Conservation (phyloP, 2,329 filamentous ascomycete species). For the Lecanicillium sp. region DNA sequence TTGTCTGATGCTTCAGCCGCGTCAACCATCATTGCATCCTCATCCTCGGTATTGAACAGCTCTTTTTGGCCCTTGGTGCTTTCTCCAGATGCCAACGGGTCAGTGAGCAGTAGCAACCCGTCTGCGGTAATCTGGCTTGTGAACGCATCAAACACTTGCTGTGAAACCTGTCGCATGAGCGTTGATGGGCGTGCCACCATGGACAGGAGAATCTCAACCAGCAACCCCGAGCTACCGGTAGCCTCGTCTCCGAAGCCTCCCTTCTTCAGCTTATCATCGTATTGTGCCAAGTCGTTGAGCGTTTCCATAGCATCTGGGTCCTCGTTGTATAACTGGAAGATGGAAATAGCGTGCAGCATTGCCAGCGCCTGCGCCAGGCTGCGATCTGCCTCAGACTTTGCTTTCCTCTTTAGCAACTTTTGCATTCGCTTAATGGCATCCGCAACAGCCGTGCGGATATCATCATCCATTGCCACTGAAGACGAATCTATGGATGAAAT, state of each 20-base stretch:
- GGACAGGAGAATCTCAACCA: slow-evolving; percentile 84
- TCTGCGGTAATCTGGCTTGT: slow-evolving; percentile 64
- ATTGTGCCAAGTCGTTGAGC: slow-evolving; percentile 71
- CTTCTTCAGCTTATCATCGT: slow-evolving; percentile 57
- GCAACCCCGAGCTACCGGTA: slow-evolving; percentile 54
- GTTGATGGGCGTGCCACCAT: slow-evolving; percentile 80
- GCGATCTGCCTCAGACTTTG: slow-evolving; percentile 26
- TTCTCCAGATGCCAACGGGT: slow-evolving; percentile 72
- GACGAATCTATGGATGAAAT: slow-evolving; percentile 44
- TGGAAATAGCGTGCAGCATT: slow-evolving; percentile 73
- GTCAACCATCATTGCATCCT: slow-evolving; percentile 48
- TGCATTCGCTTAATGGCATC: slow-evolving; percentile 44
- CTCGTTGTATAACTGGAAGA: slow-evolving; percentile 85
- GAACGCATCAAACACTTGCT: slow-evolving; percentile 82
- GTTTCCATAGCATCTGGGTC: slow-evolving; percentile 79
- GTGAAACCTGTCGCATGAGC: slow-evolving; percentile 76
- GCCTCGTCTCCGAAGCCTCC: slow-evolving; percentile 36
- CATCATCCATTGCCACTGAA: slow-evolving; percentile 46
- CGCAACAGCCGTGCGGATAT: slow-evolving; percentile 42
- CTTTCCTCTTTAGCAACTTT: slow-evolving; percentile 38
- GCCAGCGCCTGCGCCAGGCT: slow-evolving; percentile 56
- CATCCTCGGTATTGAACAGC: slow-evolving; percentile 62
- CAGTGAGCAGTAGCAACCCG: slow-evolving; percentile 56
- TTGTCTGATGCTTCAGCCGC: slow-evolving; percentile 34
- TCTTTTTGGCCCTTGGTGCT: slow-evolving; percentile 76